Evolutionary conservation across 2,329 filamentous ascomycete genomes (phyloP), one percentile per base, ranked within the genome.

Genomic region (Hypoxylon sp.): DNA sequence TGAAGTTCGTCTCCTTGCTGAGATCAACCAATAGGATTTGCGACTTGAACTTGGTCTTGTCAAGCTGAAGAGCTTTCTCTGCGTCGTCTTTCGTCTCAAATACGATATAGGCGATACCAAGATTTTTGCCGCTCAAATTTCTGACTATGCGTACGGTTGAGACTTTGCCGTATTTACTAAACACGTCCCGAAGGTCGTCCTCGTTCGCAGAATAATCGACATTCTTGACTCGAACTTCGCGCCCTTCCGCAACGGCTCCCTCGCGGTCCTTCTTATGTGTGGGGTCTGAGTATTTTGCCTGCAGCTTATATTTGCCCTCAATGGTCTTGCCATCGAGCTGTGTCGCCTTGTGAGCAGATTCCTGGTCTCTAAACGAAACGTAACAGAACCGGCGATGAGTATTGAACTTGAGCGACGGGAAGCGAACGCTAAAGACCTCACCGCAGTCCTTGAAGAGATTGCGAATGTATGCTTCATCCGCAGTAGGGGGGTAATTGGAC

Each of bases 311-410:
- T 27, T 87, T 86, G 25, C 88, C 88, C 23, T 90, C 91, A 0
- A 97, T 79, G 21, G 89, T 77, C 61, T 85, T 89, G 25, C 91
- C 91, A 74, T 97, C 86, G 51, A 97, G 85, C 63, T 87, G 81
- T 0, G 90, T 90, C 1, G 94, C 94, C 51, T 87, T 88, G 39
- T 88, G 84, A 0, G 94, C 92, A 55, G 87, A 86, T n/a, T 85
- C 84, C 2, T 85, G 79, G 30, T 88, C 88, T 50, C 89, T 85
- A 76, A 97, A 97, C n/a, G 96, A 93, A 5, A 97, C 85, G 78
- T 99, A 99, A 81, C 94, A 97, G 81, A 99, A 99, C 23, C 96
- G 91, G 30, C 96, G 92, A 72, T 92, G 90, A 1, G 91, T 90
- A 74, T 97, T 95, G 78, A 87, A 94, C 77, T 96, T 96, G 54